These are phyloP conservation scores for Thermoascus crustaceus DNA, from an alignment of 2,329 filamentous ascomycete genomes.

Conservation along the genomic window DNA sequence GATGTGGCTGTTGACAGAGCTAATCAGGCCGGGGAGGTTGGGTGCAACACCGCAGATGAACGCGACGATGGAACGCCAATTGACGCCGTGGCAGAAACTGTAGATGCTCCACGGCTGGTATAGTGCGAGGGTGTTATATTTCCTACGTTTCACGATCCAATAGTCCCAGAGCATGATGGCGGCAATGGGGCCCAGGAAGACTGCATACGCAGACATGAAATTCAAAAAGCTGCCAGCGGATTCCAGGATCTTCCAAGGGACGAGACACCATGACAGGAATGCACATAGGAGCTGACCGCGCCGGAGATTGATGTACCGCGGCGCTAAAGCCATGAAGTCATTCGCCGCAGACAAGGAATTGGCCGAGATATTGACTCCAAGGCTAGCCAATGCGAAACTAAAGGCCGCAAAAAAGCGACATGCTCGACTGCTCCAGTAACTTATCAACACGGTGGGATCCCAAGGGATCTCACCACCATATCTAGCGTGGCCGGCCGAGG, in stretches of 20 bases:
- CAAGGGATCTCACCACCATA: conserved; percentile 33
- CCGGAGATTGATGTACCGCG: conserved; percentile 48
- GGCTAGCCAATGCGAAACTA: conserved; percentile 45
- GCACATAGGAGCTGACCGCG: conserved; percentile 50
- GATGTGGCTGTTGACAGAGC: conserved; percentile 32
- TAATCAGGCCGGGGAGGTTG: conserved; percentile 48
- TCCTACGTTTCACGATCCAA: conserved; percentile 46
- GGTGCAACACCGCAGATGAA: conserved; percentile 52
- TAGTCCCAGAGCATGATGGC: conserved; percentile 54
- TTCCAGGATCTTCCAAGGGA: conserved; percentile 58
- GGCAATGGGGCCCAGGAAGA: conserved; percentile 58
- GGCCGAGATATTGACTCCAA: conserved; percentile 46
- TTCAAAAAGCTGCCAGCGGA: conserved; percentile 52
- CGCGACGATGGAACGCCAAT: conserved; percentile 52
- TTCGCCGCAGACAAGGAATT: conserved; percentile 49
- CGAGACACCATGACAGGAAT: conserved; percentile 51
- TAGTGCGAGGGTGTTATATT: conserved; percentile 44
- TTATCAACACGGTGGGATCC: conserved; percentile 37
- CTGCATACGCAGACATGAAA: conserved; percentile 59
- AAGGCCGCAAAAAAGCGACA: conserved; percentile 45
- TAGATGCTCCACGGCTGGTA: conserved; percentile 45
- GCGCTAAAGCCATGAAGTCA: conserved; percentile 49
- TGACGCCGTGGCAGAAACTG: conserved; percentile 43
- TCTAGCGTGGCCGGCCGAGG: conserved; percentile 32
- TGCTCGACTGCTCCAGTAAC: conserved; percentile 31